Base-by-base conservation (phyloP, 169 alveolate genomes). In the Theileria luwenshuni region DNA sequence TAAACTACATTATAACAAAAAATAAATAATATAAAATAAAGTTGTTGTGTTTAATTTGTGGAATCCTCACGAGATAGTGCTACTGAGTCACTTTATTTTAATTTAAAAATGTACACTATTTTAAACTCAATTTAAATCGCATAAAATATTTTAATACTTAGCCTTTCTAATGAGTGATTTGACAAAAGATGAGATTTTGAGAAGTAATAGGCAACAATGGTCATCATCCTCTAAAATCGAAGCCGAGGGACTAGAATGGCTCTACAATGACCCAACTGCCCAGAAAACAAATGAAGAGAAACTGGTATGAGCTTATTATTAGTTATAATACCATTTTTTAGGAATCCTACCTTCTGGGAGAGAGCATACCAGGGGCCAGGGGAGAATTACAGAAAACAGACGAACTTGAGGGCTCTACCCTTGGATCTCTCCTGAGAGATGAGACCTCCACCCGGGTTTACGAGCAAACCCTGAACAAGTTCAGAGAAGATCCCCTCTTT, bases 241-340 rank as follows among this genome's bases (percentile, higher is more conserved):
- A 68, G 76, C 89, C 21, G 89, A 81, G 52, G 89, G 89, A 19
- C 79, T 81, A 25, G 89, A 81, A 41, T 81, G 89, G 89, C 84
- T 81, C 61, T 81, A 81, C 47, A 71, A 83, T 19, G 89, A 81
- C 45, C 89, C 89, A 0, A 43, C 72, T 2, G 73, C 69, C 5
- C 49, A 30, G n/a, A 33, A 81, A 32, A 63, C 58, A 2, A 51
- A 56, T 13, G 79, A 69, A 15, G 60, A 25, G 33, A 33, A 65
- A 15, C 69, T 62, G 64, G 84, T 81, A 51, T 0, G 79, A 63
- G 17, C 27, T 25, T 43, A 19, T 28, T 7, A 1, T 19, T 2
- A 15, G 19, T 6, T 33, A 3, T 2, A 10, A 0, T 12, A 12
- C 13, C 38, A 19, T 12, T 6, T 38, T 38, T 15, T 48, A 81